phyloP scores from a whole-genome alignment of 345 rosid species.

The Turnera subulata region DNA sequence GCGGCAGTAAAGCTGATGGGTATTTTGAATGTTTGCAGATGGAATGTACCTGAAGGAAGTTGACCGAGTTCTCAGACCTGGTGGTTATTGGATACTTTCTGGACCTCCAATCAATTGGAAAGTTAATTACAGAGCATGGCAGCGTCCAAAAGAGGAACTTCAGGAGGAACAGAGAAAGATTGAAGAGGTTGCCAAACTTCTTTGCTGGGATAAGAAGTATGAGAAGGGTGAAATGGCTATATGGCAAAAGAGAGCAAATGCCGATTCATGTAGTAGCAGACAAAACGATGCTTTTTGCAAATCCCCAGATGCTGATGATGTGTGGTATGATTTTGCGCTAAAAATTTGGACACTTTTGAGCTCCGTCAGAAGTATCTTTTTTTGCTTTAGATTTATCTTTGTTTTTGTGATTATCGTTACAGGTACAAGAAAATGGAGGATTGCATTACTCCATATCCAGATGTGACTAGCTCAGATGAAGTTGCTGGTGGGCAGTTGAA shows the following conservation, averaged over 20 bases:
- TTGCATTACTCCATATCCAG: conserved; percentile 82
- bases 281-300: conserved; percentile 81
- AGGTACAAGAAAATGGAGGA: conserved; percentile 97
- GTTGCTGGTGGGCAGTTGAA: conserved; percentile 65
- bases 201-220: conserved; percentile 94
- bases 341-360: background rate
- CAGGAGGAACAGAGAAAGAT: conserved; percentile 82
- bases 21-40: conserved; percentile 47
- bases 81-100: conserved; percentile 96
- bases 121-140: conserved; percentile 82
- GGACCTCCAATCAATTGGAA: conserved; percentile 99
- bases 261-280: conserved; percentile 49
- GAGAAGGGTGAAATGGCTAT: conserved; percentile 91
- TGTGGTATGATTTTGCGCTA: conserved; percentile 55
- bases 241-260: conserved; percentile 83
- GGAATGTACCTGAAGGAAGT: conserved; percentile 94
- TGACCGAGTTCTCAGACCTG: conserved; percentile 95
- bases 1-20: conserved; percentile 5
- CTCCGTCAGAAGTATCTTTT: background rate
- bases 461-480: conserved; percentile 48
- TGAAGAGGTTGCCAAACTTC: conserved; percentile 78
- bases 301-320: conserved; percentile 65
- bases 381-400: conserved; percentile 6
- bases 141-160: conserved; percentile 92
- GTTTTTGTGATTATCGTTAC: conserved; percentile 11